A percentile compares a stretch with the other conserved stretches of the same genome.
These are phyloP conservation scores for Nadsonia fulvescens DNA, from an alignment of 805 yeast genomes.

Conservation along the genomic window DNA sequence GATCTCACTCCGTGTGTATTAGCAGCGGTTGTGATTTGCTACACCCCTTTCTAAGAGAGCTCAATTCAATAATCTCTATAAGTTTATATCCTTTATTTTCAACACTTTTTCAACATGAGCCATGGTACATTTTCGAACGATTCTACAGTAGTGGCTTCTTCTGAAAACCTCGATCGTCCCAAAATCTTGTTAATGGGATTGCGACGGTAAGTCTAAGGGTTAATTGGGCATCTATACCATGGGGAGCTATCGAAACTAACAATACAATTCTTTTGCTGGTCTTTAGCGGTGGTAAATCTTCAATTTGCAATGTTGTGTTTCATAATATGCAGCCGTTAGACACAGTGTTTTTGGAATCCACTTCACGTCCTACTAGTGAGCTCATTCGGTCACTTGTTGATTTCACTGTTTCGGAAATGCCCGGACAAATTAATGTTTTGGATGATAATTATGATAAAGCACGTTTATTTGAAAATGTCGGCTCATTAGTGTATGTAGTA, in stretches of 20 bases:
- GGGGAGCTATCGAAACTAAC: constrained; percentile 1
- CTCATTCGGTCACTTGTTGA: constrained; percentile 71
- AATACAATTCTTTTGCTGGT: no score
- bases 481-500: constrained; percentile 84
- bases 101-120: no score
- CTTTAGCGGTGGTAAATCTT: constrained; percentile 66
- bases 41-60: no score
- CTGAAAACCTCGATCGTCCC: no score
- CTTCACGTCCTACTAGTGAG: constrained; percentile 76
- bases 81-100: no score
- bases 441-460: constrained; percentile 61
- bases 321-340: constrained; percentile 94
- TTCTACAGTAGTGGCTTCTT: no score
- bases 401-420: constrained; percentile 79
- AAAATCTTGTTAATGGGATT: constrained; percentile 78
- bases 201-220: constrained; percentile 31
- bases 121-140: no score
- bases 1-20: no score
- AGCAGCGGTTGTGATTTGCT: no score
- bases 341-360: constrained; percentile 75
- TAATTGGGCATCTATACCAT: no score
- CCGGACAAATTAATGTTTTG: constrained; percentile 81
- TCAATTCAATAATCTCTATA: no score
- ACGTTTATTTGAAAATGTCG: constrained; percentile 59
- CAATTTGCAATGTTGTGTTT: constrained; percentile 88